These are phyloP conservation scores for Glebionis coronaria DNA, from an alignment of 129 eudicot genomes.

Conservation along the genomic window DNA sequence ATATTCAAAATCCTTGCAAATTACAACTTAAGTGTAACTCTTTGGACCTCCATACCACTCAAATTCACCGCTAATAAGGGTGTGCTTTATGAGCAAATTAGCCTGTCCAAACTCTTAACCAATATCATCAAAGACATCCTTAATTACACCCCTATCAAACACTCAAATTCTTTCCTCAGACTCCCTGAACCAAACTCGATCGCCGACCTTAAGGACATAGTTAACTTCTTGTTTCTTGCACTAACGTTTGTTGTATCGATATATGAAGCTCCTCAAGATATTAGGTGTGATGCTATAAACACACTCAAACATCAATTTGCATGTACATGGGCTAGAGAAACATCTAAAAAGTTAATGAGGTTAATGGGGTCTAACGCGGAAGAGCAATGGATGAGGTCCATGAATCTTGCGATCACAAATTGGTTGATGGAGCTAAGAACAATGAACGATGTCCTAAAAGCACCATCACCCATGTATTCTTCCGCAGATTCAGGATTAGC, in stretches of 20 bases:
- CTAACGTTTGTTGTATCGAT: conserved; percentile 69
- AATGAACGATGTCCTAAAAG: conserved; percentile 24
- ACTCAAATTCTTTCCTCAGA: conserved; percentile 26
- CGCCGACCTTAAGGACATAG: conserved; percentile 41
- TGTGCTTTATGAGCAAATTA: conserved; percentile 24
- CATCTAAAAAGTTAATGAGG: conserved; percentile 49
- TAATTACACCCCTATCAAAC: conserved; percentile 49
- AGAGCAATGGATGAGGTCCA: conserved; percentile 77
- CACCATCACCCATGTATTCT: conserved; percentile 70
- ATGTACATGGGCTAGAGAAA: conserved; percentile 39
- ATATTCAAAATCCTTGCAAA: conserved; percentile 52
- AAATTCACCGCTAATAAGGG: conserved; percentile 16
- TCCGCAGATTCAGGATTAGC: conserved; percentile 48
- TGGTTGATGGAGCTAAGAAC: conserved; percentile 56
- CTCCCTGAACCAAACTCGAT: conserved; percentile 36
- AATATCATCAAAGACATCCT: conserved; percentile 63
- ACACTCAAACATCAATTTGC: conserved; percentile 46
- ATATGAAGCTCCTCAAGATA: conserved; percentile 75
- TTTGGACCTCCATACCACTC: conserved; percentile 80
- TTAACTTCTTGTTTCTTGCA: conserved; percentile 61
- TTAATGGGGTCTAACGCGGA: conserved; percentile 60
- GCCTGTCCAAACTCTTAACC: conserved; percentile 36
- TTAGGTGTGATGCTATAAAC: conserved; percentile 46
- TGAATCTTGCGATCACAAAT: conserved; percentile 70
- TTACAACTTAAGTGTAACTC: conserved; percentile 47